Percentiles rank a stretch among this genome's conserved stretches.
phyloP scores from a whole-genome alignment of 2,329 filamentous ascomycete species.

The Cercospora sojina region DNA sequence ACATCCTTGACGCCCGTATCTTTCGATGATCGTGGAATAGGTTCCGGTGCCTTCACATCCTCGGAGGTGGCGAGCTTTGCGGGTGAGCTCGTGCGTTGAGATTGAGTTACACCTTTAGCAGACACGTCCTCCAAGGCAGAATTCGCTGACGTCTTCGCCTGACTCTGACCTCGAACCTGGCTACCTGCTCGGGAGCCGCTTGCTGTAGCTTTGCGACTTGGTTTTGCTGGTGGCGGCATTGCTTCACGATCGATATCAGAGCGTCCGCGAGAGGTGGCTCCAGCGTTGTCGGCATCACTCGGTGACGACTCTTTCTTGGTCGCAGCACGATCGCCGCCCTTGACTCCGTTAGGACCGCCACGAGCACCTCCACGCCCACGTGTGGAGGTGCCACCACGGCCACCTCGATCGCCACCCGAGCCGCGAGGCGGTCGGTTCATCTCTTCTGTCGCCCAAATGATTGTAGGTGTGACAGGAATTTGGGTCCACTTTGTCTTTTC shows the following conservation, averaged over 20 bases:
- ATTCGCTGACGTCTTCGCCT: constrained; percentile 5
- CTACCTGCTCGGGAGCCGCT: constrained; percentile 22
- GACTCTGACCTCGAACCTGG: constrained; percentile 17
- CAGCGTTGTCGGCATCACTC: constrained; percentile 22
- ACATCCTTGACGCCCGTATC: constrained; percentile 19
- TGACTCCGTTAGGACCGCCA: constrained; percentile 42
- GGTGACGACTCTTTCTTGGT: constrained; percentile 18
- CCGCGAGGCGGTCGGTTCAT: constrained; percentile 29
- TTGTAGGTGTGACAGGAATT: constrained; percentile 77
- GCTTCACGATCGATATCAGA: constrained; percentile 32
- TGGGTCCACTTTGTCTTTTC: constrained; percentile 83
- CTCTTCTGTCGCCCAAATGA: constrained; percentile 75
- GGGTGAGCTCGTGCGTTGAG: constrained; percentile 24
- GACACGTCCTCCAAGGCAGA: neutral
- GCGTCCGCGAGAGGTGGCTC: constrained; percentile 20
- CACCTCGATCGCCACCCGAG: constrained; percentile 52
- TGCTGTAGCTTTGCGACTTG: constrained; percentile 15
- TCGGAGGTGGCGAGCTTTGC: constrained; percentile 18
- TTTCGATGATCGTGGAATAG: constrained; percentile 20
- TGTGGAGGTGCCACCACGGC: constrained; percentile 56
- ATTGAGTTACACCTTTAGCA: constrained; percentile 9
- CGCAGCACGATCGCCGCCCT: constrained; percentile 38
- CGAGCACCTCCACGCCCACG: constrained; percentile 45
- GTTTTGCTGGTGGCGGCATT: constrained; percentile 31
- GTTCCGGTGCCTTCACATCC: constrained; percentile 24